Percentiles rank a stretch among this genome's conserved stretches.
These are phyloP conservation scores for Termitomyces sp. DNA, from an alignment of 768 basidiomycete species.

Conservation along the genomic window DNA sequence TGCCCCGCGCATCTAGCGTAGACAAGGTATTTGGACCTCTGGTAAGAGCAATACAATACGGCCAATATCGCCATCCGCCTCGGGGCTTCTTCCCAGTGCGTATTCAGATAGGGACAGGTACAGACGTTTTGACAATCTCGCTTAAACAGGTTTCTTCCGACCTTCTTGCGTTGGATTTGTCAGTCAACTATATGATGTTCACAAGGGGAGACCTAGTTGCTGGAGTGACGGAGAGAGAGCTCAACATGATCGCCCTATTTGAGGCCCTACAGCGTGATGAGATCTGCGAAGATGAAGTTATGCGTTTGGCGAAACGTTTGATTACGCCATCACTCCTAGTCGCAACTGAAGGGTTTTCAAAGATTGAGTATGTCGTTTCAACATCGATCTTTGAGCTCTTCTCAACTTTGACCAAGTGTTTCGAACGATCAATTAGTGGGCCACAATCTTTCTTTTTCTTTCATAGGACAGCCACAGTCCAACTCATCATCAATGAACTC, in stretches of 20 bases:
- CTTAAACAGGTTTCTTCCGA: not conserved
- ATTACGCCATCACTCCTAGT: not conserved
- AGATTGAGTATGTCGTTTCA: not conserved
- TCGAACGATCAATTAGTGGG: not conserved
- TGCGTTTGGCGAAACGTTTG: not conserved
- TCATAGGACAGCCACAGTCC: not conserved
- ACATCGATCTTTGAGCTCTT: not conserved
- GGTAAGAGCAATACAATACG: not conserved
- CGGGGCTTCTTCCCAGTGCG: not conserved
- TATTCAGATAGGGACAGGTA: not conserved
- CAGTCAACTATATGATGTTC: constrained; percentile 1
- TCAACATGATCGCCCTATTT: constrained; percentile 1
- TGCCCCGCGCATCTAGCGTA: not conserved
- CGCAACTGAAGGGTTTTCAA: not conserved
- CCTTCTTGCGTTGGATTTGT: not conserved
- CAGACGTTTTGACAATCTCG: not conserved
- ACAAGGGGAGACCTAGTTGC: not conserved
- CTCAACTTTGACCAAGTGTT: not conserved
- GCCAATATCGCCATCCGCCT: not conserved
- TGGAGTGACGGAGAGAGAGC: not conserved
- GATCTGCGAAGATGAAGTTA: not conserved
- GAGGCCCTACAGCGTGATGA: not conserved
- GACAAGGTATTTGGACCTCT: constrained; percentile 1
- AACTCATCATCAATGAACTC: no score
- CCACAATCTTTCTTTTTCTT: no score